Evolutionary conservation across 2,329 filamentous ascomycete genomes (phyloP).

Genomic region (Curvularia hawaiiensis): DNA sequence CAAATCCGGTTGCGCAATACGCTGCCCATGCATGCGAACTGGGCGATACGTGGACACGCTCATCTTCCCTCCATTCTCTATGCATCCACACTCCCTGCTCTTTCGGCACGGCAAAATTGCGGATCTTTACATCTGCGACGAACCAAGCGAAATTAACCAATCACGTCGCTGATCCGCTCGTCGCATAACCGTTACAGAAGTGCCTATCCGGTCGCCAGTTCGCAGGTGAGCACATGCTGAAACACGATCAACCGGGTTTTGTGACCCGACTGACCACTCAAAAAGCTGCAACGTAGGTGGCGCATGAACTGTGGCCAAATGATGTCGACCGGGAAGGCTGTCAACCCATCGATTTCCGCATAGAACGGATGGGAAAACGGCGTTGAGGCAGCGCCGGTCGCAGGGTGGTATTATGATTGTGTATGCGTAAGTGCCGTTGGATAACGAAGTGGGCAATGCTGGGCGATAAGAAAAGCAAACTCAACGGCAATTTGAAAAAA

Average conservation of each 20-base stretch:
- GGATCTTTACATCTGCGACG: not conserved
- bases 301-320: not conserved
- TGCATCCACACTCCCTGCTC: not conserved
- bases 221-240: not conserved
- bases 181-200: conserved; percentile 4
- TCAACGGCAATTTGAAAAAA: not conserved
- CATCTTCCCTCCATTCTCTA: not conserved
- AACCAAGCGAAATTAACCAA: not conserved
- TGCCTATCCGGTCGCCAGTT: not conserved
- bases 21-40: not conserved
- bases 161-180: not conserved
- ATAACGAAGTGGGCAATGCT: not conserved
- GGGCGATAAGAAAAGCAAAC: not conserved
- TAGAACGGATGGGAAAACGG: not conserved
- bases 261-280: not conserved
- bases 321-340: not conserved
- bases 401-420: conserved; percentile 1
- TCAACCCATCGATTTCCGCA: not conserved
- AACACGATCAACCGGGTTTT: not conserved
- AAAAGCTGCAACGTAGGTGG: not conserved
- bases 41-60: not conserved
- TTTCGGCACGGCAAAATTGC: not conserved
- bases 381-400: conserved; percentile 4
- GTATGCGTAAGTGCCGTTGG: not conserved
- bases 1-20: not conserved